A percentile compares a stretch with the other conserved stretches of the same genome.
Evolutionary conservation across 1,284 basidiomycete genomes (phyloP).

Genomic region (Leccinum huronense): DNA sequence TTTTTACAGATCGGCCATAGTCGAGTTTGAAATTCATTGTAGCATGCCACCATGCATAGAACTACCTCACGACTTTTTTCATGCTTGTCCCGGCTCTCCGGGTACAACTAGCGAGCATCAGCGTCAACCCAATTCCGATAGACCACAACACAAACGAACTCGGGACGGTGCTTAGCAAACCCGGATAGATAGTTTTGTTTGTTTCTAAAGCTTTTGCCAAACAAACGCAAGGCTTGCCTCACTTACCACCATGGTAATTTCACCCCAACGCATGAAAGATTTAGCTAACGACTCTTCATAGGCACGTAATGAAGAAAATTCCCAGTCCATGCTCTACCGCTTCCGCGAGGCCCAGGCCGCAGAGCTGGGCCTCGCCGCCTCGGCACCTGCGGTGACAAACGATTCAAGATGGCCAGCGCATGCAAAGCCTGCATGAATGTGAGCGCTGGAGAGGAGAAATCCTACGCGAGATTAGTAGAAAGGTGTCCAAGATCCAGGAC

Average conservation of each 20-base stretch:
- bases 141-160: too few species aligned
- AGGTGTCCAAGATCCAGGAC: constrained; percentile 98
- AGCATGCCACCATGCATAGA: too few species aligned
- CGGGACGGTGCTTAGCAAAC: too few species aligned
- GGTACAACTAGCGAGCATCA: constrained; percentile 21
- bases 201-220: constrained; percentile 29
- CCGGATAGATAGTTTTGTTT: background rate
- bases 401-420: constrained; percentile 87
- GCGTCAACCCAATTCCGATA: too few species aligned
- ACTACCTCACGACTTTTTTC: constrained; percentile 5
- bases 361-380: constrained; percentile 74
- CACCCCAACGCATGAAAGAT: background rate
- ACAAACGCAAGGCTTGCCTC: constrained; percentile 14
- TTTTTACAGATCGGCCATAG: too few species aligned
- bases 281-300: constrained; percentile 29
- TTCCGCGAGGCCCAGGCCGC: constrained; percentile 96
- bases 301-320: constrained; percentile 98
- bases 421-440: constrained; percentile 92
- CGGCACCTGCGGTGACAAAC: constrained; percentile 73
- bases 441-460: constrained; percentile 97
- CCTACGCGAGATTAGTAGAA: constrained; percentile 89
- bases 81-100: constrained; percentile 10
- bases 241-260: constrained; percentile 19
- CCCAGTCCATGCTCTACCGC: constrained; percentile 98
- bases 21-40: too few species aligned